Evolutionary conservation across 2,329 filamentous ascomycete species (phyloP), one percentile per base, ranked within the genome.

Genomic region (Cordyceps fumosorosea): DNA sequence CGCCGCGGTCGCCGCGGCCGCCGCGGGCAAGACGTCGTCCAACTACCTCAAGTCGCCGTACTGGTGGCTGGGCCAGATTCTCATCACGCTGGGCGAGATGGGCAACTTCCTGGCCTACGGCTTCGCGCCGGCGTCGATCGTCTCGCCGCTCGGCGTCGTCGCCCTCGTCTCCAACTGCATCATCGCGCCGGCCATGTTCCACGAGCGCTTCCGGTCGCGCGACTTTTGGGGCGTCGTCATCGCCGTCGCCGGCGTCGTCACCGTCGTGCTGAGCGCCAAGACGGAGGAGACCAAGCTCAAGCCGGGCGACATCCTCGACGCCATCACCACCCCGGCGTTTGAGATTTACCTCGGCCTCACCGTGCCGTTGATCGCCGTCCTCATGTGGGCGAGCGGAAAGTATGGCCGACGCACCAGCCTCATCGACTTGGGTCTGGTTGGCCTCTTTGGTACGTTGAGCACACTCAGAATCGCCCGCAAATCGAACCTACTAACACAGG

Each of bases 21-120:
- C 29, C 29, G 29, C 67, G 47, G 66, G 70, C 60, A 78, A 80
- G 62, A 71, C 69, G 5, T 70, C 86, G 34, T 87, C 88, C 62
- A 89, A 85, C 6, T 99, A 99, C 74, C 83, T 99, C 64, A 87
- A 86, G 66, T 96, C 92, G 42, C 91, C 92, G 1, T 97, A 95
- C 72, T 99, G 95, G 95, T 99, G 95, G 95, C 77, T 88, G 37
- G 95, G 95, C 22, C 93, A 98, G 67, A 83, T 96, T 18, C 81
- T 99, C 64, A 99, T 99, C 85, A 91, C 88, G 0, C 78, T 96
- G 26, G 95, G 95, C 62, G 95, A 99, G 77, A 89, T 90, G 71
- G 95, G 95, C 57, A 99, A 99, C 74, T 99, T 99, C 71, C 78
- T 99, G 65, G 95, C 95, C 0, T 99, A 99, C 71, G 95, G 95